Percentiles rank a stretch among this genome's conserved stretches.
Conservation (phyloP, 768 basidiomycete genomes). For the Podaxis pistillaris region DNA sequence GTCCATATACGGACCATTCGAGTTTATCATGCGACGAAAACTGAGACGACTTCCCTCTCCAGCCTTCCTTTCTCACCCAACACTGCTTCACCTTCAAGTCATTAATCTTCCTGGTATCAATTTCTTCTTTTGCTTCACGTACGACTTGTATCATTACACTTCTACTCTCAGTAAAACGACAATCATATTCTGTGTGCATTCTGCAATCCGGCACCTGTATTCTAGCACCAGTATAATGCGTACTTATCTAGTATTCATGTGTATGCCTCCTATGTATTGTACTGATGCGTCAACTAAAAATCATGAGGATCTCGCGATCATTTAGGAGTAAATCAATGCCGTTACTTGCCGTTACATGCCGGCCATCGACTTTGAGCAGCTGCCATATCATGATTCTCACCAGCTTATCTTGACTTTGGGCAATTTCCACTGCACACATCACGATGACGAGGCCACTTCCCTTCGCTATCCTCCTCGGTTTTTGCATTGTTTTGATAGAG, state of each 20-base stretch:
- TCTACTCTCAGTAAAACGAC: neutral
- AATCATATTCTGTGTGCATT: neutral
- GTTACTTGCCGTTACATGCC: neutral
- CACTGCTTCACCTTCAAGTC: neutral
- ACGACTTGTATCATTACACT: neutral
- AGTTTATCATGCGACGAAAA: constrained; percentile 50
- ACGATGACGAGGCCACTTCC: neutral
- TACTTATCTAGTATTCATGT: neutral
- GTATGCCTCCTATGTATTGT: neutral
- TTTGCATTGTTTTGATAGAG: neutral
- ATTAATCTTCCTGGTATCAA: neutral
- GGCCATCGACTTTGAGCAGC: neutral
- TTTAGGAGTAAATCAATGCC: neutral
- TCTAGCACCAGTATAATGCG: neutral
- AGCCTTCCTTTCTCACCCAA: neutral
- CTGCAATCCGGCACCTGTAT: neutral
- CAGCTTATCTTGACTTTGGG: neutral
- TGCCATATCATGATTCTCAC: neutral
- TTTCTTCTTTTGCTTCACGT: neutral
- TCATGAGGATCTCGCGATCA: neutral
- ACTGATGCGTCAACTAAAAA: neutral
- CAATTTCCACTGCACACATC: neutral
- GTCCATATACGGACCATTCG: constrained; percentile 51
- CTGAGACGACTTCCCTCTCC: constrained; percentile 11
- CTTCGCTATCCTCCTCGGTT: neutral